Evolutionary conservation across 1,284 basidiomycete genomes (phyloP), one percentile per base, ranked within the genome.

Genomic region (Naganishia cerealis): DNA sequence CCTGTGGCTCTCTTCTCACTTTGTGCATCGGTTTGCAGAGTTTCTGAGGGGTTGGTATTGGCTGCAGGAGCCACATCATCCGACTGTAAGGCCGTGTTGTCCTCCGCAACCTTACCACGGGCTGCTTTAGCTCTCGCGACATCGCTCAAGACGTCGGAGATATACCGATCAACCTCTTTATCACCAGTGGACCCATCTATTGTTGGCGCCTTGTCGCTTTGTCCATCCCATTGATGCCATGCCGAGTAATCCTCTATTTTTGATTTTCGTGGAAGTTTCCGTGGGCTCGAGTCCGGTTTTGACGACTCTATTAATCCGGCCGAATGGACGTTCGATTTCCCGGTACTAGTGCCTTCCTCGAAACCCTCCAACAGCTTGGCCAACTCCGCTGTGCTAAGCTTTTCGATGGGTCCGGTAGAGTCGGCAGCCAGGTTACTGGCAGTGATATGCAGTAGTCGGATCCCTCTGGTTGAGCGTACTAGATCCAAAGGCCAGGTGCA

Each of bases 201-300:
- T 5, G 43, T 16, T 5, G 42, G n/a, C 18, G 5, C 42, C 8
- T 67, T 54, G 42, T 67, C 59, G 21, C 39, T 63, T 38, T 68
- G 53, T 12, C 67, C 67, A 42, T 68, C 67, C 67, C 67, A 68
- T 1, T 61, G 54, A 42, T 68, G 61, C 67, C 67, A 68, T 2
- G 67, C 67, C 10, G 46, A 38, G 21, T 61, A 68, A 57, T 68
- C 67, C 55, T 68, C 67, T 13, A 68, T 63, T 50, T 54, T 63
- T 13, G 50, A 63, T 12, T 63, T 63, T 29, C 50, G 50, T 24
- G 46, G n/a, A 24, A 24, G 46, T 40, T 54, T 63, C 40, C 16
- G 40, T 50, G 58, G 21, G 13, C 5, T 12, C 6, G 58, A 50
- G 18, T 33, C 29, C 24, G 26, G 18, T 8, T n/a, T 50, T 9